phyloP scores from a whole-genome alignment of 2,329 filamentous ascomycete genomes.

The Colletotrichum eleusines region DNA sequence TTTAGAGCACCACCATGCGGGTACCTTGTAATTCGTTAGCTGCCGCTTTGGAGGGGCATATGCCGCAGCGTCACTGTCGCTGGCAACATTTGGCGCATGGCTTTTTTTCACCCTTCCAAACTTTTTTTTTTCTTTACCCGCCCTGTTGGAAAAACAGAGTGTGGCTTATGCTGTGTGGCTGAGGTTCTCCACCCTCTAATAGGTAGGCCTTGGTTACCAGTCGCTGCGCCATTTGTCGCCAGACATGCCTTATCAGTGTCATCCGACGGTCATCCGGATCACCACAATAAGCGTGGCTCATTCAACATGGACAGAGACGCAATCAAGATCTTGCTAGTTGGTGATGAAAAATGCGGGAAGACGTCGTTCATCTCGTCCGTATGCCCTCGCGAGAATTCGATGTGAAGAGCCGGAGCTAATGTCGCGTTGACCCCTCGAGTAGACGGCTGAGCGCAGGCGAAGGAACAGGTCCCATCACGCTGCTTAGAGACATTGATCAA shows the following conservation, averaged over 20 bases:
- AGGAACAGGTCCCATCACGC: conserved; percentile 56
- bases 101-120: conserved; percentile 5
- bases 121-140: neutral
- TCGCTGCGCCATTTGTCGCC: conserved; percentile 40
- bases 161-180: conserved; percentile 32
- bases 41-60: conserved; percentile 24
- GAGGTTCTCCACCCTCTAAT: neutral
- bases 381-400: conserved; percentile 24
- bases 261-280: neutral
- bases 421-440: neutral
- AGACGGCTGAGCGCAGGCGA: conserved; percentile 66
- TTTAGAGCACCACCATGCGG: conserved; percentile 29
- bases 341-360: conserved; percentile 71
- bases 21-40: conserved; percentile 20
- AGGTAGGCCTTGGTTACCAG: neutral
- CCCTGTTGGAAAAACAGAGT: neutral
- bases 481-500: conserved; percentile 70
- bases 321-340: conserved; percentile 68
- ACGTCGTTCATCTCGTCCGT: conserved; percentile 72
- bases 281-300: neutral
- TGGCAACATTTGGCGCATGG: neutral
- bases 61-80: neutral
- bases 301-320: conserved; percentile 60
- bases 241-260: conserved; percentile 35
- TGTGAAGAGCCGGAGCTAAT: conserved; percentile 18